phyloP scores from a whole-genome alignment of 106 monocot species.

The Acanthochlamys bracteata region DNA sequence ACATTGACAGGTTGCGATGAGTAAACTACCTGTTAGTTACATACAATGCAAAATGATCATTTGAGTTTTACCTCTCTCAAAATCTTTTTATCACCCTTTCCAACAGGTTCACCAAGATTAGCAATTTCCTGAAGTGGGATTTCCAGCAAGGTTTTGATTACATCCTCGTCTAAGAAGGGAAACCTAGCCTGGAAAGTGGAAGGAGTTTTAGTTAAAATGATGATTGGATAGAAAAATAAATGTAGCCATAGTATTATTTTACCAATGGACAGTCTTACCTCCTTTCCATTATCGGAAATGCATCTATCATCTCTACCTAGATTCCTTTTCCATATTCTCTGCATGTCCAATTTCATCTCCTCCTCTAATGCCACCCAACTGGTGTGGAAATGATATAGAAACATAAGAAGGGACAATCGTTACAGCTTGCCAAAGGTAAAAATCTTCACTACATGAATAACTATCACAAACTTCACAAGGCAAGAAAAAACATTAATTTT shows the following conservation, averaged over 20 bases:
- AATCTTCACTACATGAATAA: too few relatives aligned
- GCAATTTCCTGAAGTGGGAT: conserved; percentile 85
- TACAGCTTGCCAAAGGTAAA: too few relatives aligned
- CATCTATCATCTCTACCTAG: conserved; percentile 95
- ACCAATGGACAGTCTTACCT: conserved; percentile 38
- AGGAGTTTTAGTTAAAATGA: neutral
- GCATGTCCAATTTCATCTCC: conserved; percentile 98
- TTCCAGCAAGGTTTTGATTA: conserved; percentile 68
- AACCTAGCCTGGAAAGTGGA: conserved; percentile 65
- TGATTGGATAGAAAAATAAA: neutral
- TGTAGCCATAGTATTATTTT: neutral
- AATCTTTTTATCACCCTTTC: conserved; percentile 94
- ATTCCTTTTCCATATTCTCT: conserved; percentile 98
- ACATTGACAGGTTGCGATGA: conserved; percentile 11
- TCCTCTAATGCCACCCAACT: conserved; percentile 72
- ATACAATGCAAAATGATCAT: too few relatives aligned
- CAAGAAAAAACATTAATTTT: neutral
- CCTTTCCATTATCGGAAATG: conserved; percentile 93
- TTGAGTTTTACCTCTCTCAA: conserved; percentile 60
- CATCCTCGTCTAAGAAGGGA: conserved; percentile 97
- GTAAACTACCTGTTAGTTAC: too few relatives aligned
- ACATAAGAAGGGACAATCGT: too few relatives aligned
- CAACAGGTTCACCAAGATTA: conserved; percentile 63
- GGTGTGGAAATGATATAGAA: conserved; percentile 3
- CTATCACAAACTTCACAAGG: too few relatives aligned